Evolutionary conservation across 768 basidiomycete genomes (phyloP).

Genomic region (Symmetrospora coprosmae): DNA sequence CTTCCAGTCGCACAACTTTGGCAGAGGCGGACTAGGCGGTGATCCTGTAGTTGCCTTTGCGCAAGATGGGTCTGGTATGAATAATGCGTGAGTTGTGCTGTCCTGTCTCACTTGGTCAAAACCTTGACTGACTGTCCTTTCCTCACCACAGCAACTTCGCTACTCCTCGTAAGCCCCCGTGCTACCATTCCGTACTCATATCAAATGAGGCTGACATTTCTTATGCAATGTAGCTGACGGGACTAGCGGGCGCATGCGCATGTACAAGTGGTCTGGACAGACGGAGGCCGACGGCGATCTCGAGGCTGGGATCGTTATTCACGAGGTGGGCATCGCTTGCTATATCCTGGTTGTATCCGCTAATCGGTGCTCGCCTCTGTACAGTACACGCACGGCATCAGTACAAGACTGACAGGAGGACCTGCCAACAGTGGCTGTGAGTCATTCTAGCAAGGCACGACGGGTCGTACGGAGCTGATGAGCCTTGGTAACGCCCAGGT

Average conservation of each 20-base stretch:
- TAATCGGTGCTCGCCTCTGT: no score
- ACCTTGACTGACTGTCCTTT: background rate
- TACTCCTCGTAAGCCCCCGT: conserved; percentile 39
- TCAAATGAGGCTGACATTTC: no score
- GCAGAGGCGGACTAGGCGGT: conserved; percentile 65
- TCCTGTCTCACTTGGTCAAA: background rate
- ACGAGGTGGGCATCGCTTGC: no score
- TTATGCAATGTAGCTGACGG: no score
- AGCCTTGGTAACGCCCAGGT: background rate
- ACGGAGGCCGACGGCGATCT: conserved; percentile 91
- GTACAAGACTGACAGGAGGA: conserved; percentile 87
- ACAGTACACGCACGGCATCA: conserved; percentile 70
- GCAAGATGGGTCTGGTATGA: conserved; percentile 69
- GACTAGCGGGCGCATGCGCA: conserved; percentile 39
- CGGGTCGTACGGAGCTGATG: background rate
- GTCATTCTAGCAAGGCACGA: no score
- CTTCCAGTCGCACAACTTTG: conserved; percentile 98
- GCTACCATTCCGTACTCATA: no score
- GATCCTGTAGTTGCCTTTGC: conserved; percentile 91
- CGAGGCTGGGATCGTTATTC: conserved; percentile 75
- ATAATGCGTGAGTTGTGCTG: conserved; percentile 3
- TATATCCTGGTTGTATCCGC: no score
- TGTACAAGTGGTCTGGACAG: conserved; percentile 53
- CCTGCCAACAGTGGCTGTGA: conserved; percentile 45
- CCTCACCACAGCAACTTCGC: conserved; percentile 73